Percentiles rank a stretch among this genome's conserved stretches.
Conservation (phyloP, 345 rosid species). For the Citrus mangshanensis region DNA sequence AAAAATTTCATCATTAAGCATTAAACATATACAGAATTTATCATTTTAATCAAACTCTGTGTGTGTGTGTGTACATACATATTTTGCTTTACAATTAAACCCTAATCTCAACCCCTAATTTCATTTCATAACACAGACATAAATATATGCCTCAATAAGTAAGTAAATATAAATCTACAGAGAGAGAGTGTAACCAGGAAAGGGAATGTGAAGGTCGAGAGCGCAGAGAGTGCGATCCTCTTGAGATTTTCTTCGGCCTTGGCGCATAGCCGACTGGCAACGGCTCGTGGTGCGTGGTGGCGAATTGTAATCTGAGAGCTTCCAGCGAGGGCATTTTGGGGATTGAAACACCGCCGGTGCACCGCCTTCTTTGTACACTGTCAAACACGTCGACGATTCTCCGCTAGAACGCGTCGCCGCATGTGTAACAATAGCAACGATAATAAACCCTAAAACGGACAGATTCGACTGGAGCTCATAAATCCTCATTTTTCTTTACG, state of each 20-base stretch:
- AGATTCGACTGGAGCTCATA: neutral
- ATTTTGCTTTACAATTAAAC: neutral
- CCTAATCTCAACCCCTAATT: neutral
- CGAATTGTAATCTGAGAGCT: constrained; percentile 42
- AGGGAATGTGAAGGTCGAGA: constrained; percentile 74
- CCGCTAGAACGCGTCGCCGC: constrained; percentile 22
- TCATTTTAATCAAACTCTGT: neutral
- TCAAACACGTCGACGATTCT: constrained; percentile 81
- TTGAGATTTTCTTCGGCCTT: constrained; percentile 67
- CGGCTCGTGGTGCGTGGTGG: constrained; percentile 29
- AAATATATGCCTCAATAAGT: neutral
- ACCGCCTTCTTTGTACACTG: constrained; percentile 80
- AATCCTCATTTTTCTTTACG: neutral
- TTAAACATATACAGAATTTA: neutral
- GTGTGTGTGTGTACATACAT: too few species aligned
- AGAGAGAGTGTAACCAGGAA: constrained; percentile 47
- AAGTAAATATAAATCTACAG: neutral
- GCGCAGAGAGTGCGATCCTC: constrained; percentile 85
- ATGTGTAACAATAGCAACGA: constrained; percentile 7
- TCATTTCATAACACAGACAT: neutral
- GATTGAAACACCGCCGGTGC: constrained; percentile 88
- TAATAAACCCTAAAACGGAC: constrained; percentile 14
- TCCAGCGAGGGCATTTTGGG: constrained; percentile 90
- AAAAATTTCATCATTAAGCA: neutral
- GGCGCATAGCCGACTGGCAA: constrained; percentile 68